Percentiles rank a stretch among this genome's conserved stretches.
These are phyloP conservation scores for Naganishia liquefaciens DNA, from an alignment of 1,284 basidiomycete genomes.

Conservation along the genomic window DNA sequence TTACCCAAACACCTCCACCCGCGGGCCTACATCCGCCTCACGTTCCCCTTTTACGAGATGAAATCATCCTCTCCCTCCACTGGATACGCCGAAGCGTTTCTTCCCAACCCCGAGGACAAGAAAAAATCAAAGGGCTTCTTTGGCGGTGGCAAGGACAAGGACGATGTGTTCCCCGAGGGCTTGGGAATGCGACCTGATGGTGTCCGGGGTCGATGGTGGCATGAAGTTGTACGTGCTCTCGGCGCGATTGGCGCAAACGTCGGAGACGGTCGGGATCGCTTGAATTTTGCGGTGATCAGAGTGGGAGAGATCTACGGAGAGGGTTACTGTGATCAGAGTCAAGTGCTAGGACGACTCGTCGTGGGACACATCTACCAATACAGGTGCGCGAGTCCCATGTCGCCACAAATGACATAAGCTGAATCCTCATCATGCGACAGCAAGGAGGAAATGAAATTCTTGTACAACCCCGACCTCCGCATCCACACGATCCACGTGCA, in stretches of 20 bases:
- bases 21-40: constrained; percentile 76
- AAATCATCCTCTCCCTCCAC: constrained; percentile 50
- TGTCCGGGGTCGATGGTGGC: constrained; percentile 81
- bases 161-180: constrained; percentile 10
- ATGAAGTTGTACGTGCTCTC: constrained; percentile 75
- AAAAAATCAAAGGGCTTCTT: constrained; percentile 26
- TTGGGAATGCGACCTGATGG: constrained; percentile 65
- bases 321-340: constrained; percentile 42
- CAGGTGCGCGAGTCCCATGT: constrained; percentile 52
- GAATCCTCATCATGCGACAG: constrained; percentile 31
- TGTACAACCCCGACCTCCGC: constrained; percentile 74
- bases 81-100: constrained; percentile 61
- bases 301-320: constrained; percentile 48
- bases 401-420: not conserved
- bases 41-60: constrained; percentile 80
- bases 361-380: constrained; percentile 79
- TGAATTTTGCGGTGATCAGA: constrained; percentile 73
- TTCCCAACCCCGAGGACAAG: constrained; percentile 8
- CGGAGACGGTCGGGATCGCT: constrained; percentile 58
- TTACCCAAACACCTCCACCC: constrained; percentile 64
- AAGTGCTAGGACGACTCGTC: constrained; percentile 68
- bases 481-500: constrained; percentile 76
- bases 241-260: constrained; percentile 65
- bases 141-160: constrained; percentile 15
- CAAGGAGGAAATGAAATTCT: constrained; percentile 81